Base-by-base conservation (phyloP, 2,329 filamentous ascomycete species). In the Penicillium sp. region DNA sequence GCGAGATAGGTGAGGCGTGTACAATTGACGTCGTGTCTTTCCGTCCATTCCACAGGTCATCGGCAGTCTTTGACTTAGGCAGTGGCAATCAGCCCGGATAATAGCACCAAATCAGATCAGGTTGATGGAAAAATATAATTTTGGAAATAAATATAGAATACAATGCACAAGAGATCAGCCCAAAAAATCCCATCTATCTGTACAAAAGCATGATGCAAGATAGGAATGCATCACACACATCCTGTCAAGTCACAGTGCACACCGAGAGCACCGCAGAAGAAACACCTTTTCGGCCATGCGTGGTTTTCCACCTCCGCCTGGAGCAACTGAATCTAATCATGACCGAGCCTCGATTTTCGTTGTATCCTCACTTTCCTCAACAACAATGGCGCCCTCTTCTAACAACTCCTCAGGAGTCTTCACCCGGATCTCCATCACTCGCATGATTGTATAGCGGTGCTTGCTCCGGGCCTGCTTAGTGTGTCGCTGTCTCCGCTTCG, bases 371-470 rank as follows among this genome's bases (percentile, higher is more conserved):
- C 46, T 59, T 51, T 70, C 69, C 58, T 73, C 70, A 46, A 77
- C 72, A 61, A 78, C 70, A 45, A 75, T 72, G 35, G 73, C 77
- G 25, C 78, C 77, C 61, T 79, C 80, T 48, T 66, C 64, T 71
- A 82, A 71, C 71, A 86, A 75, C 74, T 85, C 81, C 54, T 87
- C 85, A 61, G 83, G 64, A 28, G 78, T 80, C 76, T 82, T 85
- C 5, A 96, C 83, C 73, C 85, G 89, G 65, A 98, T 74, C 78
- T 98, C 91, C 73, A 90, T 89, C 65, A 99, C 90, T 73, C 88
- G 85, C 78, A 99, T 74, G 25, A 97, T 86, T 2, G 95, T 99
- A 78, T 90, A 97, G 71, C 86, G 84, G 75, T 96, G 92, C 85
- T 99, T 97, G 82, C 92, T 97, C 81, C 84, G 89, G 10, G 95